These are phyloP conservation scores for Thalassiosira hispida DNA, from an alignment of 352 stramenopile species.

Conservation along the genomic window DNA sequence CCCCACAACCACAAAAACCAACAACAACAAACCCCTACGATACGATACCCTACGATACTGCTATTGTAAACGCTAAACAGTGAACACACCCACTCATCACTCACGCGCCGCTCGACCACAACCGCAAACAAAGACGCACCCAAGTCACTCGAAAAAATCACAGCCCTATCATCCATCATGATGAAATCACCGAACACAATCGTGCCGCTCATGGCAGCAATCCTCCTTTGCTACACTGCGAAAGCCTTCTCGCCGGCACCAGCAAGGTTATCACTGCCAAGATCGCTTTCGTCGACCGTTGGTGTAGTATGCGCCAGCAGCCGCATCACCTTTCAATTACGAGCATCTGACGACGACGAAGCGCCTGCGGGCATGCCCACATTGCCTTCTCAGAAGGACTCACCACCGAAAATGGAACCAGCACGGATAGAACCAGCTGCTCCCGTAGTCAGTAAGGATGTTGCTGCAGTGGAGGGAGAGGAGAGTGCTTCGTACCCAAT, in stretches of 20 bases:
- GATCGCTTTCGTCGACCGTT: background rate
- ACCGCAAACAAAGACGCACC: too few relatives aligned
- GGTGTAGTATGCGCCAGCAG: background rate
- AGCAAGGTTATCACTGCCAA: background rate
- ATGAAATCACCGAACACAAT: background rate
- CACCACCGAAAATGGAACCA: background rate
- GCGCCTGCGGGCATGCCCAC: conserved; percentile 5
- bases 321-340: conserved; percentile 1
- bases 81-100: too few relatives aligned
- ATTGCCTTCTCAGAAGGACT: conserved; percentile 14
- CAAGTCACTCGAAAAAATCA: background rate
- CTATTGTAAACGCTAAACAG: too few relatives aligned
- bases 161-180: background rate
- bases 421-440: background rate
- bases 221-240: background rate
- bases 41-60: too few relatives aligned
- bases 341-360: background rate
- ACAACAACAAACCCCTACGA: too few relatives aligned
- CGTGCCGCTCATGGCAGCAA: background rate
- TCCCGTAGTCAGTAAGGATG: background rate
- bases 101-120: too few relatives aligned
- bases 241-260: conserved; percentile 4
- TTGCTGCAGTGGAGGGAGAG: background rate
- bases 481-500: conserved; percentile 56
- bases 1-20: too few relatives aligned